phyloP scores from a whole-genome alignment of 108 stramenopile species.

The Chaetoceros muelleri region DNA sequence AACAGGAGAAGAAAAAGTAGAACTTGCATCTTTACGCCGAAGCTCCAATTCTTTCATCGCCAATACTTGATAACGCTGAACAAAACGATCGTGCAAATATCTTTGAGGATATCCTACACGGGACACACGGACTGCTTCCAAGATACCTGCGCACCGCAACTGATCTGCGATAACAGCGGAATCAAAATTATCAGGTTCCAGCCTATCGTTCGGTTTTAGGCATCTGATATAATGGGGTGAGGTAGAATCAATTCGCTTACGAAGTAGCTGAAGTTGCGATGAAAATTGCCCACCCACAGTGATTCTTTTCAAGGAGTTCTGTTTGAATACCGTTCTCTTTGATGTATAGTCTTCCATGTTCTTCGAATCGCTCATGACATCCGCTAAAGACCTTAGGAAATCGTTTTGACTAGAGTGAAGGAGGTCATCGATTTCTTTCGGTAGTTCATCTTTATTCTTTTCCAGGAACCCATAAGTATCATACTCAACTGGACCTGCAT shows the following conservation, averaged over 20 bases:
- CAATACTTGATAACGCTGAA: conserved; percentile 57
- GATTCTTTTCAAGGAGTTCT: conserved; percentile 23
- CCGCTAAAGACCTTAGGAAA: conserved; percentile 34
- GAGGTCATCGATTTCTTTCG: conserved; percentile 75
- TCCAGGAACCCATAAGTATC: conserved; percentile 64
- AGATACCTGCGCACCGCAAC: conserved; percentile 93
- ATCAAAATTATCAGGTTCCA: conserved; percentile 62
- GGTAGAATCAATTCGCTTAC: conserved; percentile 78
- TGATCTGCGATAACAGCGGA: conserved; percentile 79
- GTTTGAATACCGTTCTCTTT: conserved; percentile 8
- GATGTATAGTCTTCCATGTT: conserved; percentile 4
- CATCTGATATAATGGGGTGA: conserved; percentile 98
- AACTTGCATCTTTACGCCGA: conserved; percentile 1
- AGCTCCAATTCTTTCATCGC: conserved; percentile 4
- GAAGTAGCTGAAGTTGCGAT: conserved; percentile 73
- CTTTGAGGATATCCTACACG: conserved; percentile 95
- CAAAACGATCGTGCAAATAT: conserved; percentile 78
- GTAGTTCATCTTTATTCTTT: conserved; percentile 88
- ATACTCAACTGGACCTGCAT: conserved; percentile 82
- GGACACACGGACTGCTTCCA: conserved; percentile 98
- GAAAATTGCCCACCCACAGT: conserved; percentile 83
- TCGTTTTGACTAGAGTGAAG: conserved; percentile 39
- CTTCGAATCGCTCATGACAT: conserved; percentile 23
- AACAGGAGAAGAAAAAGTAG: conserved; percentile 2
- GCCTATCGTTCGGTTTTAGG: conserved; percentile 95